Evolutionary conservation across 2,329 filamentous ascomycete species (phyloP).

Genomic region (Rutstroemia sydowiana): DNA sequence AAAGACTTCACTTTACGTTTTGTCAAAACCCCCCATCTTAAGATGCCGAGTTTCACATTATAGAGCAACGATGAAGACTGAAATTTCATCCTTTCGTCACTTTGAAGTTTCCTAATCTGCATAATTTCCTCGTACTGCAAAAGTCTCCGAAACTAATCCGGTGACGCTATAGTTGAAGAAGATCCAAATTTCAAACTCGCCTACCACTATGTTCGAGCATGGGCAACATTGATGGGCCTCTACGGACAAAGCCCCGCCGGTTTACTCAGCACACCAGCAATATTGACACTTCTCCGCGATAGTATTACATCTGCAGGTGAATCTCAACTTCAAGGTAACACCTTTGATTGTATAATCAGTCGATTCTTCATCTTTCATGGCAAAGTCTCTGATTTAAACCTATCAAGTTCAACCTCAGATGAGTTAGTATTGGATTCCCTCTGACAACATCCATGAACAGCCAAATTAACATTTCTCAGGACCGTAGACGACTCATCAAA

Average conservation of each 20-base stretch:
- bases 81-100: too few species aligned
- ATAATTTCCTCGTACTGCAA: neutral
- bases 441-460: neutral
- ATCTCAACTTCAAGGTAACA: neutral
- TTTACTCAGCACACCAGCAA: neutral
- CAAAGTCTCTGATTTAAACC: neutral
- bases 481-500: too few species aligned
- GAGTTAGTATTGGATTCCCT: neutral
- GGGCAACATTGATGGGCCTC: conserved; percentile 5
- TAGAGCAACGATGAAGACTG: too few species aligned
- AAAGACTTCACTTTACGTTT: neutral
- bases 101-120: too few species aligned
- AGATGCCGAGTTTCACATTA: too few species aligned
- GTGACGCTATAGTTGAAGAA: neutral
- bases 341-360: neutral
- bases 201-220: conserved; percentile 12
- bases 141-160: neutral
- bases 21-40: too few species aligned
- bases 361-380: neutral
- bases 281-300: neutral
- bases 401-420: neutral
- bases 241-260: neutral
- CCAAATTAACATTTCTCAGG: too few species aligned
- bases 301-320: neutral
- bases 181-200: neutral